Evolutionary conservation across 306 rosid species (phyloP).

Genomic region (Corylus heterophylla): DNA sequence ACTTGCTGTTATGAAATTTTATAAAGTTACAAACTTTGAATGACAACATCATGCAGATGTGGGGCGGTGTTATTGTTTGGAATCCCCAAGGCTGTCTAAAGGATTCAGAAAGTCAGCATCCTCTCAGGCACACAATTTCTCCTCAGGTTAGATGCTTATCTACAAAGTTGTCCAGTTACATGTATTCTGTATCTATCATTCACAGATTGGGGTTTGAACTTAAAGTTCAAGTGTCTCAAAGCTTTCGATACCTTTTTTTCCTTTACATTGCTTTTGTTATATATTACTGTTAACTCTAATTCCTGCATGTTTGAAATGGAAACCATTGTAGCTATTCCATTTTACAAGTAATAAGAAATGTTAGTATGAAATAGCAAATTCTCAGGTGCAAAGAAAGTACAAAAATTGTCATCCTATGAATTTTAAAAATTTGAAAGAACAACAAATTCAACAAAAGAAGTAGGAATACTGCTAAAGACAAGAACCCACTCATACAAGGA

Average conservation of each 20-base stretch:
- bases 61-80: constrained; percentile 97
- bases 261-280: background rate
- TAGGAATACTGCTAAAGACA: background rate
- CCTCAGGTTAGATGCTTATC: constrained; percentile 54
- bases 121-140: constrained; percentile 52
- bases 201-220: constrained; percentile 6
- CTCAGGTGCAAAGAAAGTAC: background rate
- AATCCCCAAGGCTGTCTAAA: constrained; percentile 67
- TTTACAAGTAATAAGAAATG: background rate
- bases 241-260: background rate
- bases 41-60: constrained; percentile 63
- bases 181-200: constrained; percentile 6
- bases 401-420: background rate
- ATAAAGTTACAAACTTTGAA: constrained; percentile 18
- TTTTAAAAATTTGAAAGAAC: background rate
- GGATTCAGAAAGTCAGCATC: constrained; percentile 49
- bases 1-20: constrained; percentile 7
- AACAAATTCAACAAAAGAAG: background rate
- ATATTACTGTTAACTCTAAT: background rate
- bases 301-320: background rate
- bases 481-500: background rate
- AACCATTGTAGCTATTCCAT: background rate
- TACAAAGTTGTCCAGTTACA: constrained; percentile 15
- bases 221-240: background rate
- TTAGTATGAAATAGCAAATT: background rate